These are phyloP conservation scores for Silene latifolia DNA, from an alignment of 148 eudicot genomes.

Conservation along the genomic window DNA sequence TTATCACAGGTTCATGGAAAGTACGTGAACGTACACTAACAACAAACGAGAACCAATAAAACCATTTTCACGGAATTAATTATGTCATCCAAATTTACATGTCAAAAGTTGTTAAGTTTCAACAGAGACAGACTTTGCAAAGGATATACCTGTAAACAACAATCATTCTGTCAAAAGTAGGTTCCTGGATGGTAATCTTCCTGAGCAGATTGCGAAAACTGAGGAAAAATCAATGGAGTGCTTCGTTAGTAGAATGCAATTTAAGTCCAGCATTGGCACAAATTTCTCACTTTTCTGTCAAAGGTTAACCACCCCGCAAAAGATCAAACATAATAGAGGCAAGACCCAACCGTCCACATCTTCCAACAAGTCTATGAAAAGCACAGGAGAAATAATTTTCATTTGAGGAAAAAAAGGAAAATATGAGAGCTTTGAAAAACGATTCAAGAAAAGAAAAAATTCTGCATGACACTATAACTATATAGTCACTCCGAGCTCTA, in stretches of 20 bases:
- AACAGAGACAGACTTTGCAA: conserved; percentile 2
- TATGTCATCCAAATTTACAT: not conserved
- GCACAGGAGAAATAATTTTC: too few relatives aligned
- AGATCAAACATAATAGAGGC: not conserved
- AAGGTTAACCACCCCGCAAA: not conserved
- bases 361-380: not conserved
- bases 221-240: conserved; percentile 18
- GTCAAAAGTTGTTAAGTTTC: not conserved
- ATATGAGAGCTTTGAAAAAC: not conserved
- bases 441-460: not conserved
- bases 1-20: conserved; percentile 5
- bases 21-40: not conserved
- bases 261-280: not conserved
- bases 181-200: conserved; percentile 88
- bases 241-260: not conserved
- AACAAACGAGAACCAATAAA: too few relatives aligned
- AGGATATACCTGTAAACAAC: conserved; percentile 80
- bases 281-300: not conserved
- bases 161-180: conserved; percentile 95
- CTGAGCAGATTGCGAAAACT: conserved; percentile 63
- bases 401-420: not conserved
- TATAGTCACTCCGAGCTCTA: too few relatives aligned
- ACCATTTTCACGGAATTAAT: not conserved
- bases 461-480: not conserved
- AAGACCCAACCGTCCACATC: not conserved